Conservation (phyloP, 257 asterid genomes). For the Fraxinus quadrangulata region DNA sequence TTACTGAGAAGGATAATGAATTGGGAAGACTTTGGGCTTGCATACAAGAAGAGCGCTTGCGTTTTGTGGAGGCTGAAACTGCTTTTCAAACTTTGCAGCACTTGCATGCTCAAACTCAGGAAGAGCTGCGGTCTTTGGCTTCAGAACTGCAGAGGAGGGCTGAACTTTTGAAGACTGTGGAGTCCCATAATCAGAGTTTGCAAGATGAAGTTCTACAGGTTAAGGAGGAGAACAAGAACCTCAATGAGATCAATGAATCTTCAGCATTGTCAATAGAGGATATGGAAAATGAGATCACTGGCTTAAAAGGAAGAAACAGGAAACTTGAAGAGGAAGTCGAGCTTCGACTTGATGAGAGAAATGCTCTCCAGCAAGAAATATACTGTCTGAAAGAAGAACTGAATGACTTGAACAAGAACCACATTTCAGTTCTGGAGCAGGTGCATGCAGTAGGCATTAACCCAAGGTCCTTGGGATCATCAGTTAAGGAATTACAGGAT, state of each 20-base stretch:
- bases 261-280: conserved; percentile 61
- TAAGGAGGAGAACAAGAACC: conserved; percentile 71
- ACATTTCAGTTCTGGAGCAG: conserved; percentile 60
- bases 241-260: conserved; percentile 59
- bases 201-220: conserved; percentile 66
- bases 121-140: conserved; percentile 70
- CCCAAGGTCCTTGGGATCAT: conserved; percentile 57
- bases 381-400: conserved; percentile 90
- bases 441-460: conserved; percentile 61
- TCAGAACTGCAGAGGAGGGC: conserved; percentile 76
- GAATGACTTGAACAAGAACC: conserved; percentile 59
- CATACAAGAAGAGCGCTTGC: conserved; percentile 86
- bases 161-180: conserved; percentile 50
- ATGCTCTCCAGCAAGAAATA: conserved; percentile 94
- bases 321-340: conserved; percentile 86
- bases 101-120: conserved; percentile 87
- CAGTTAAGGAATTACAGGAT: conserved; percentile 65
- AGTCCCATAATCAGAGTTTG: conserved; percentile 61
- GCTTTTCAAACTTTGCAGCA: conserved; percentile 95
- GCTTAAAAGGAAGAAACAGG: conserved; percentile 62
- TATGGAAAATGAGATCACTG: conserved; percentile 68
- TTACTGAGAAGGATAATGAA: conserved; percentile 88
- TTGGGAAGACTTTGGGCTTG: conserved; percentile 83
- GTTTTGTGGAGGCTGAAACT: conserved; percentile 93
- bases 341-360: conserved; percentile 81